Conservation (phyloP, 768 basidiomycete genomes). For the Pilatotrama ljubarskyi region DNA sequence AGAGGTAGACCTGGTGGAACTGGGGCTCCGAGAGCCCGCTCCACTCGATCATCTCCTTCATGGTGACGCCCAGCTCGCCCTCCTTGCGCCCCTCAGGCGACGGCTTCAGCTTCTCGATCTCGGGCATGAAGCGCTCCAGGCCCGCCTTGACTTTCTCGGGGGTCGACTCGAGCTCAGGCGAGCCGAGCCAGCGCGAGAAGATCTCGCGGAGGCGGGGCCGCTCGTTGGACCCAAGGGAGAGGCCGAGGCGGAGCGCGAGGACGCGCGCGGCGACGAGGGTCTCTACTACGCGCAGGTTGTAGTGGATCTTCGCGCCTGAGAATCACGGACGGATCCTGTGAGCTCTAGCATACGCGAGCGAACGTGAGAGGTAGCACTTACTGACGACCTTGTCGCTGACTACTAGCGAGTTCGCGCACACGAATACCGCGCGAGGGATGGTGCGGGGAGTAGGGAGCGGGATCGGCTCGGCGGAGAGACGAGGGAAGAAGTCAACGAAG, state of each 20-base stretch:
- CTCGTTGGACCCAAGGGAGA: constrained; percentile 43
- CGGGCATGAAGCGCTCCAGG: constrained; percentile 47
- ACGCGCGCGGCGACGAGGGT: constrained; percentile 78
- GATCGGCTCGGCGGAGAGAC: constrained; percentile 63
- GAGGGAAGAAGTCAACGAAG: constrained; percentile 81
- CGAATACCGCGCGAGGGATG: constrained; percentile 52
- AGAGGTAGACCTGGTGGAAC: constrained; percentile 71
- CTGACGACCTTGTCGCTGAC: constrained; percentile 71
- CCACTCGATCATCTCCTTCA: constrained; percentile 72
- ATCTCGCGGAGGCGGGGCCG: constrained; percentile 69
- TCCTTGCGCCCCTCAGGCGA: constrained; percentile 24
- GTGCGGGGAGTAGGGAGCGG: constrained; percentile 52
- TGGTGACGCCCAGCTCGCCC: constrained; percentile 57
- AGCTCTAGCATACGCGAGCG: no score
- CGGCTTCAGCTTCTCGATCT: constrained; percentile 56
- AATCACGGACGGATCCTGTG: no score
- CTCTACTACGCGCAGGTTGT: constrained; percentile 93
- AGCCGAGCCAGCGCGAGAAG: constrained; percentile 49
- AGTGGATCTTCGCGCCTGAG: constrained; percentile 68
- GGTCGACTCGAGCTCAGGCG: constrained; percentile 38
- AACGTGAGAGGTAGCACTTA: not conserved
- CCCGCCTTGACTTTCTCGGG: constrained; percentile 46
- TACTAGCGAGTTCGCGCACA: constrained; percentile 82
- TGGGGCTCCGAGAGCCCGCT: constrained; percentile 53
- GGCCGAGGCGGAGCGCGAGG: constrained; percentile 58